Evolutionary conservation across 257 asterid species (phyloP), one percentile per base, ranked within the genome.

Genomic region (Schizonepeta tenuifolia): DNA sequence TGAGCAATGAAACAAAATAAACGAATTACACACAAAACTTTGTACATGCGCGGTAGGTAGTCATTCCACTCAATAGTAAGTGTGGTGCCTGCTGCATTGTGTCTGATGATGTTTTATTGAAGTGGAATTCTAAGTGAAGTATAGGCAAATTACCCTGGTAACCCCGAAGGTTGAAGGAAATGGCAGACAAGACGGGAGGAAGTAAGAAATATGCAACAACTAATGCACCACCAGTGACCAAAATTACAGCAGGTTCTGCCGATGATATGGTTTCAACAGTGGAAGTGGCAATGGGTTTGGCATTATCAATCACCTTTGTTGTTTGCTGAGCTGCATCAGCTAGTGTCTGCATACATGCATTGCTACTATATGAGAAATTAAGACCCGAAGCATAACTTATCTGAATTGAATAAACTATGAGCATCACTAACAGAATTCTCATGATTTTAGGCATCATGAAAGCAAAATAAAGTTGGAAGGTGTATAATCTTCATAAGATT

Each of bases 281-380:
- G 67, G 99, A 85, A 71, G 90, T 77, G 69, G 97, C 98, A 21
- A 94, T 73, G 13, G 99, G 98, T 69, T 84, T 88, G 58, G 96
- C 99, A 49, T 64, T 92, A 76, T 73, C 86, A 53, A 93, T 93
- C 66, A 89, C 91, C 81, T 86, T 88, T 49, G 91, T 83, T 38
- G 97, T 91, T 75, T 84, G 97, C 73, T 94, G 95, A 57, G 96
- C 97, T 35, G 88, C 96, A 81, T 85, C 96, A 70, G 86, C 88
- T 69, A 91, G 86, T 24, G 97, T 86, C 99, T 94, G 89, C 81
- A 85, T 57, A 65, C 40, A 61, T 24, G 71, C 44, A 56, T 21
- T 40, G 17, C 62, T 46, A 62, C 33, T 31, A 75, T 54, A 56
- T 49, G 22, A 36, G 63, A 64, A 56, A 36, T 36, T 36, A 36